phyloP scores from a whole-genome alignment of 345 rosid species.

The Cardamine chenopodiifolia region DNA sequence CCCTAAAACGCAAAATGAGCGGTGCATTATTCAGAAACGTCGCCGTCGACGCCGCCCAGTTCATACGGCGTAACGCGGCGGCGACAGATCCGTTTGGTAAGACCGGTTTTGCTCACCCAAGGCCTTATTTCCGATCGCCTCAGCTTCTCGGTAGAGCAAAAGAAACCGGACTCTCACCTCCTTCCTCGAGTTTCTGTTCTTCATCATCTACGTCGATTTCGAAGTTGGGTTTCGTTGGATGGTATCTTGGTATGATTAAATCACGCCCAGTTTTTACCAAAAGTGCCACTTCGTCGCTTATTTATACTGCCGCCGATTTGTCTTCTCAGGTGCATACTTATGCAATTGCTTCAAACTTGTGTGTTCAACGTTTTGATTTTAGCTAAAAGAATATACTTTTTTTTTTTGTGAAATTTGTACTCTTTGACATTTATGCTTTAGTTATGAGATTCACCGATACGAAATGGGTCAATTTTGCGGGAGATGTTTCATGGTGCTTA shows the following conservation, averaged over 20 bases:
- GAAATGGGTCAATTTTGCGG: background rate
- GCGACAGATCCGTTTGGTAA: background rate
- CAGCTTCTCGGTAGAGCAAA: conserved; percentile 44
- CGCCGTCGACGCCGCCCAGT: background rate
- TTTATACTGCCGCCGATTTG: conserved; percentile 80
- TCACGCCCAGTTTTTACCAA: conserved; percentile 80
- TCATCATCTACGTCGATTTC: conserved; percentile 40
- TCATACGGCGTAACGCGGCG: conserved; percentile 17
- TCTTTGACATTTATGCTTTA: background rate
- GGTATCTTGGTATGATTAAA: conserved; percentile 88
- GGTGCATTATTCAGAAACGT: conserved; percentile 17
- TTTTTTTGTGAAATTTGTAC: background rate
- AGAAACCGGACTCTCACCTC: conserved; percentile 38
- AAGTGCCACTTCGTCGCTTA: conserved; percentile 61
- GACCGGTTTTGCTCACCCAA: conserved; percentile 16
- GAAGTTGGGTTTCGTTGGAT: conserved; percentile 55
- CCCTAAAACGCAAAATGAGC: conserved; percentile 27
- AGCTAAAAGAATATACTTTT: background rate
- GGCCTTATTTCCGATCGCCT: conserved; percentile 50
- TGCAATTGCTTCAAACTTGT: background rate
- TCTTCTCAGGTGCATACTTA: conserved; percentile 86
- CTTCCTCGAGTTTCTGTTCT: conserved; percentile 22
- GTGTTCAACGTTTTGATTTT: background rate
- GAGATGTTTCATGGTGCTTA: background rate
- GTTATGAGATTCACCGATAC: background rate